These are phyloP conservation scores for Arthonia radiata DNA, from an alignment of 495 filamentous ascomycete genomes.

Conservation along the genomic window DNA sequence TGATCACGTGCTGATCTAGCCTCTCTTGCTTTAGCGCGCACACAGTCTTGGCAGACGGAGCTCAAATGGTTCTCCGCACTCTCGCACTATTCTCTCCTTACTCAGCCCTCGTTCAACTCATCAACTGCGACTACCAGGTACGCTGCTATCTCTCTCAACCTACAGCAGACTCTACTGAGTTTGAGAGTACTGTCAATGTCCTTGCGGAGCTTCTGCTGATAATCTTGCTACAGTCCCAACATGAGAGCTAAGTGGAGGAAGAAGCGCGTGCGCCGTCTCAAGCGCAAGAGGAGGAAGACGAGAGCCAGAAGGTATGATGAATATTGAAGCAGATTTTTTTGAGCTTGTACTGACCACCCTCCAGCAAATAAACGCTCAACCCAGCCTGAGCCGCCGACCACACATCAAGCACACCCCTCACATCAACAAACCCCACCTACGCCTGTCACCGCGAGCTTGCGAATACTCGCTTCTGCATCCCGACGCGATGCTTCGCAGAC, in stretches of 20 bases:
- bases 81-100: slow-evolving; percentile 1
- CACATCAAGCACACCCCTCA: too few species aligned
- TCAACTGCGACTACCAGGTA: slow-evolving; percentile 1
- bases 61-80: not conserved
- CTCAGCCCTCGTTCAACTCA: slow-evolving; percentile 1
- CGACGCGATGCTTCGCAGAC: too few species aligned
- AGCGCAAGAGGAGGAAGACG: slow-evolving; percentile 99
- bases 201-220: slow-evolving; percentile 10
- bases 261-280: slow-evolving; percentile 93
- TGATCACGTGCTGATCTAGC: too few species aligned
- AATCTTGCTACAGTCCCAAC: slow-evolving; percentile 24
- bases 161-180: not conserved
- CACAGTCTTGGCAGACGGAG: not conserved
- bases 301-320: slow-evolving; percentile 61
- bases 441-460: too few species aligned
- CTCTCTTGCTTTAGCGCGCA: too few species aligned
- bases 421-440: too few species aligned
- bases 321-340: slow-evolving; percentile 3
- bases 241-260: slow-evolving; percentile 99
- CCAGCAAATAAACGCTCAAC: slow-evolving; percentile 67
- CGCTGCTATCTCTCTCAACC: not conserved
- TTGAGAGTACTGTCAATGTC: not conserved
- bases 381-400: too few species aligned
- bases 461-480: too few species aligned
- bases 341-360: slow-evolving; percentile 10